Evolutionary conservation across 352 stramenopile species (phyloP).

Genomic region (Phytophthora citricola): DNA sequence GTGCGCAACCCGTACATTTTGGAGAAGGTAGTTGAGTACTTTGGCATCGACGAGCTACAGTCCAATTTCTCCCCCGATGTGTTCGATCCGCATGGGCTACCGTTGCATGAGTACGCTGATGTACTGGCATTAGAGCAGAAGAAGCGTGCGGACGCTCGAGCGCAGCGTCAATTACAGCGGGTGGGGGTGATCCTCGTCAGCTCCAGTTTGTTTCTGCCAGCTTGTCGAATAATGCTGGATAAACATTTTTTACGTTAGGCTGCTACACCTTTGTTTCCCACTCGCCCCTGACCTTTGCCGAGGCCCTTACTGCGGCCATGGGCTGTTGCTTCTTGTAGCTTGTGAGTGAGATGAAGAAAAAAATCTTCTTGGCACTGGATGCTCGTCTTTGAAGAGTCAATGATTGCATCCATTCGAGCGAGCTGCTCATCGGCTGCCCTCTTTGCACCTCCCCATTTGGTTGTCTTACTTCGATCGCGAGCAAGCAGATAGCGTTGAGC

Average conservation of each 20-base stretch:
- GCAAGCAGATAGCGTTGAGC: conserved; percentile 52
- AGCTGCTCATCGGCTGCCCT: conserved; percentile 53
- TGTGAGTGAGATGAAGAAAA: too few relatives aligned
- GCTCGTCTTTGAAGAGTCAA: conserved; percentile 16
- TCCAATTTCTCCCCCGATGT: conserved; percentile 70
- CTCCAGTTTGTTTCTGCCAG: conserved; percentile 32
- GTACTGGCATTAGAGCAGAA: conserved; percentile 72
- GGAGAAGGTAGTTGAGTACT: conserved; percentile 88
- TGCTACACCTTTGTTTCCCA: conserved; percentile 15
- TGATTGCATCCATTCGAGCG: conserved; percentile 33
- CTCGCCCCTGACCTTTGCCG: conserved; percentile 47
- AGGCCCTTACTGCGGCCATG: conserved; percentile 51
- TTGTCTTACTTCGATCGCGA: conserved; percentile 46
- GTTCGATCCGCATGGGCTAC: conserved; percentile 75
- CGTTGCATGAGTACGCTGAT: conserved; percentile 77
- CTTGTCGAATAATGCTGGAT: conserved; percentile 20
- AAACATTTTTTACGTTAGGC: conserved; percentile 21
- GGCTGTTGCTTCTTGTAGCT: conserved; percentile 34
- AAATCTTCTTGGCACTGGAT: conserved; percentile 12
- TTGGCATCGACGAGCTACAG: conserved; percentile 83
- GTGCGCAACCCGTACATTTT: conserved; percentile 90
- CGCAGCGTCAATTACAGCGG: conserved; percentile 44
- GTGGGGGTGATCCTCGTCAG: conserved; percentile 16
- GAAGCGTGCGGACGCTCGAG: conserved; percentile 48
- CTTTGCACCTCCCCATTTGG: conserved; percentile 70